Conservation (phyloP, 2,329 filamentous ascomycete genomes). For the Fusarium newnesense region DNA sequence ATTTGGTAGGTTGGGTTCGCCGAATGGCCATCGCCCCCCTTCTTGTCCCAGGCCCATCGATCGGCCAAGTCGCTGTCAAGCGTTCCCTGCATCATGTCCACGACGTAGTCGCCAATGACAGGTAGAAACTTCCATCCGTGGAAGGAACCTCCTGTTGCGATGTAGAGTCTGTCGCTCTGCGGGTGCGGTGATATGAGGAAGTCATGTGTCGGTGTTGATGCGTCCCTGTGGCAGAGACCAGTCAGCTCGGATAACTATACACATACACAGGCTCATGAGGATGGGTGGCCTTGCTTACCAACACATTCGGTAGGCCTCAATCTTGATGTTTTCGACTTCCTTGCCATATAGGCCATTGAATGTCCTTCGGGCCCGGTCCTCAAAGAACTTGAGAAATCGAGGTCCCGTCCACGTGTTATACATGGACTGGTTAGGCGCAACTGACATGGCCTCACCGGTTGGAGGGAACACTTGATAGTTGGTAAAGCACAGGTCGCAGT, state of each 20-base stretch:
- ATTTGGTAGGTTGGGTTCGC: conserved; percentile 56
- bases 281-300: conserved; percentile 49
- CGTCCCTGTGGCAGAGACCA: conserved; percentile 60
- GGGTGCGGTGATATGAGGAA: conserved; percentile 67
- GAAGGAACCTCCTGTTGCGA: conserved; percentile 72
- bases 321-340: conserved; percentile 50
- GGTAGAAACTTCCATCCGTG: conserved; percentile 75
- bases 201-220: conserved; percentile 70
- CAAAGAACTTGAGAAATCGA: conserved; percentile 55
- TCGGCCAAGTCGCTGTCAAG: conserved; percentile 52
- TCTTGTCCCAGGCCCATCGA: conserved; percentile 60
- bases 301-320: conserved; percentile 58
- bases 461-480: conserved; percentile 60
- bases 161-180: conserved; percentile 62
- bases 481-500: conserved; percentile 67
- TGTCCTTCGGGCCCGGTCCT: conserved; percentile 54
- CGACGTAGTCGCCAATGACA: conserved; percentile 68
- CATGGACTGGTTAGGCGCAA: conserved; percentile 55
- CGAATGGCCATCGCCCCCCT: conserved; percentile 53
- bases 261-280: neutral
- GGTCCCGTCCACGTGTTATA: conserved; percentile 57
- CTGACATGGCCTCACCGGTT: conserved; percentile 63
- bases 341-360: conserved; percentile 56
- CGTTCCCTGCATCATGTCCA: conserved; percentile 57
- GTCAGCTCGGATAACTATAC: conserved; percentile 16